phyloP scores from a whole-genome alignment of 2,329 filamentous ascomycete genomes.

The Diplocarpon mali region DNA sequence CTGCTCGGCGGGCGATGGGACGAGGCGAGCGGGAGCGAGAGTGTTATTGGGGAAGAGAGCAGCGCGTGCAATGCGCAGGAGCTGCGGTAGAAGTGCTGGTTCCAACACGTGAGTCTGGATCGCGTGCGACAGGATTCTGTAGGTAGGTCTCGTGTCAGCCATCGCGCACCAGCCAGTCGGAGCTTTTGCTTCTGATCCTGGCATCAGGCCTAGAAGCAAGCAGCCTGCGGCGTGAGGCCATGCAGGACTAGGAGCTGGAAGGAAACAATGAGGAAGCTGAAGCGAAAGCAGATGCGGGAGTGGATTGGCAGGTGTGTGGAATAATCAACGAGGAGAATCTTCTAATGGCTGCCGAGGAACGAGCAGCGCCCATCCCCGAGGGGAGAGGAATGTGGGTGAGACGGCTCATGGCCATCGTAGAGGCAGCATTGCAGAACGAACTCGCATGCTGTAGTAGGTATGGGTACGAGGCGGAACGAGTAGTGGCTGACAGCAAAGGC shows the following conservation, averaged over 20 bases:
- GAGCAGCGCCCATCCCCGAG: background rate
- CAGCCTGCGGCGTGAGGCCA: background rate
- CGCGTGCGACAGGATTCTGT: constrained; percentile 40
- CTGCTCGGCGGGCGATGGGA: constrained; percentile 50
- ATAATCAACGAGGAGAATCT: no score
- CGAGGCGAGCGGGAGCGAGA: constrained; percentile 51
- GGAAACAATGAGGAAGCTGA: no score
- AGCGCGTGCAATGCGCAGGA: constrained; percentile 61
- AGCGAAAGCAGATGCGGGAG: no score
- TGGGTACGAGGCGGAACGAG: constrained; percentile 12
- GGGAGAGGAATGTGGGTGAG: background rate
- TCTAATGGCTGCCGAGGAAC: background rate
- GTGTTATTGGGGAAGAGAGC: constrained; percentile 80
- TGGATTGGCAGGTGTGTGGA: no score
- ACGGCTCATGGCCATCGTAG: constrained; percentile 3
- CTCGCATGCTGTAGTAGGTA: background rate
- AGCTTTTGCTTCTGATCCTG: no score
- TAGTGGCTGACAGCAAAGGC: constrained; percentile 18
- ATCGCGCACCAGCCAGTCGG: background rate
- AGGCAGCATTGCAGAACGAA: constrained; percentile 10
- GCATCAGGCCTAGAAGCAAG: no score
- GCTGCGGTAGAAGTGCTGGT: constrained; percentile 50
- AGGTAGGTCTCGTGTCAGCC: constrained; percentile 11
- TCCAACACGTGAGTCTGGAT: constrained; percentile 48
- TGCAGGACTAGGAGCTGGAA: constrained; percentile 4